Evolutionary conservation across 2,329 filamentous ascomycete species (phyloP), one percentile per base, ranked within the genome.

Genomic region (Hortaea werneckii): DNA sequence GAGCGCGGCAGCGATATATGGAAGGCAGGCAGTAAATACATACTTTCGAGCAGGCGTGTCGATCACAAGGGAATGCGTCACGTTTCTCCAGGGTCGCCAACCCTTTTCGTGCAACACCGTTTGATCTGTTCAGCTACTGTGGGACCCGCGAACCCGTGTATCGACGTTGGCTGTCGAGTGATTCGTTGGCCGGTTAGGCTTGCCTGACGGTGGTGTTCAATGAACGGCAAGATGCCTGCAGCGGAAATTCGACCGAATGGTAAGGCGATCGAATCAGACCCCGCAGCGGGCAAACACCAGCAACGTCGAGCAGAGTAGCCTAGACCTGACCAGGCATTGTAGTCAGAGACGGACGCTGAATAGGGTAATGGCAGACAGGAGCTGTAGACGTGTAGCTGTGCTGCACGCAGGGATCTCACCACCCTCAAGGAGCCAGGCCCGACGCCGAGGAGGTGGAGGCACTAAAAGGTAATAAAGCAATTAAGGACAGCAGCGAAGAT

Each of bases 201-300:
- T 40, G 42, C 20, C 30, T 32, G 28, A n/a, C 37, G 37, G 37
- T 26, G 37, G 20, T 26, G 37, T 20, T 40, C 37, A 9, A 40
- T 20, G 10, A 29, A 40, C 34, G 11, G 20, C 34, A 44, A 41
- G 42, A 42, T 37, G 46, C 46, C 38, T 44, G 46, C 45, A 13
- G 37, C 42, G 11, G 42, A 8, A 40, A 37, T 20, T 34, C n/a
- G 39, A 10, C 43, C 26, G 8, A 35, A 20, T 38, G 12, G 32
- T 27, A 43, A 40, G 41, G 35, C 37, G 34, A 32, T 43, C 45
- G 32, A 44, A 47, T 47, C 42, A 42, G 27, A 29, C 11, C 35
- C 11, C 34, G 12, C 26, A 29, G 37, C 30, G 40, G 30, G 40
- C 40, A 30, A 39, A 37, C 44, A 39, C 40, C 40, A 40, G 30